Base-by-base conservation (phyloP, 805 yeast species). In the Candida hungchunana region DNA sequence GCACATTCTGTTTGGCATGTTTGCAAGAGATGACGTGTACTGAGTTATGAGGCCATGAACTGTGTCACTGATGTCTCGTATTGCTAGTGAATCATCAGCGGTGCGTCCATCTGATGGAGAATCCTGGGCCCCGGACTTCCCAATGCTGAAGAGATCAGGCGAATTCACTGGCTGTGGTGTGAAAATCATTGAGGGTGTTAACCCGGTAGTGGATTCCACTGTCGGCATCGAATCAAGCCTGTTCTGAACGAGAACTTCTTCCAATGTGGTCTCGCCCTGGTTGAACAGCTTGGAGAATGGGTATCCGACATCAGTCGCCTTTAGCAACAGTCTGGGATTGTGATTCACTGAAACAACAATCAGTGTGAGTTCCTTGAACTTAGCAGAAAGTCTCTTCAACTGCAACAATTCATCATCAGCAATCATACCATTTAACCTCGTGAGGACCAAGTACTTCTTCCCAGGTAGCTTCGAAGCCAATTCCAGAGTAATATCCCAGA, bases 351-450 rank as follows among this genome's bases (percentile, higher is more conserved):
- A 75, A 7, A 82, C 69, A 10, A 84, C 88, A 19, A 84, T 75
- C 47, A 83, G 59, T 4, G 81, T 77, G 13, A 84, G 59, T 29
- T 72, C 72, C 38, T 67, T 66, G 21, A 66, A 60, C 37, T 72
- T 73, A 29, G 79, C 68, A 10, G 88, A 79, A 18, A 83, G 59
- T 39, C 87, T 60, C 56, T 84, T 79, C 89, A 93, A 81, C 51
- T 82, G 85, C 34, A 82, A 69, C 32, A 84, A 60, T 53, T 84
- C 94, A 56, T 84, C 93, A 57, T 84, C 94, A 0, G 89, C 87
- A 26, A 84, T 73, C 36, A 82, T 74, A 42, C 84, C 82, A 48
- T 79, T 79, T 34, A 82, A 57, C 46, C 94, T 67, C 0, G 93
- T 80, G 31, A 84, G 59, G 2, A 83, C 78, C 46, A 83, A 63